Conservation (phyloP, 83 land plant genomes). For the Picea abies region DNA sequence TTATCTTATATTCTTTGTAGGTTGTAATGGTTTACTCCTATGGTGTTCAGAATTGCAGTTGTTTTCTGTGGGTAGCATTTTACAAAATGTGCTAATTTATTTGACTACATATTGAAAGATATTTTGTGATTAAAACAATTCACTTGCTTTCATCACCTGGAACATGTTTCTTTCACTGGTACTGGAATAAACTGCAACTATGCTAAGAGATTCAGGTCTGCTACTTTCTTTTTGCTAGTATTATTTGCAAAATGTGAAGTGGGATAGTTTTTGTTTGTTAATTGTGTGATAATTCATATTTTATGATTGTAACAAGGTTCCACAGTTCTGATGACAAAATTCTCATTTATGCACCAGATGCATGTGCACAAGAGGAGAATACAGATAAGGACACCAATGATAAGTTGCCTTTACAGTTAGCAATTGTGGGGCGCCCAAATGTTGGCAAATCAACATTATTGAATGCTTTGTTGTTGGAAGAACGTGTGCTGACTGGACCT, state of each 20-base stretch:
- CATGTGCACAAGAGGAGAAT: neutral
- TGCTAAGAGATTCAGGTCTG: neutral
- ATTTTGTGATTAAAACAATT: too few relatives aligned
- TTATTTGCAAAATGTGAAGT: neutral
- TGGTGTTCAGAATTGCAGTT: too few relatives aligned
- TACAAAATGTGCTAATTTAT: too few relatives aligned
- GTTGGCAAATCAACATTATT: constrained; percentile 98
- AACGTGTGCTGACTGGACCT: constrained; percentile 95
- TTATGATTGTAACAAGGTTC: neutral
- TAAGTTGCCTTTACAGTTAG: constrained; percentile 83
- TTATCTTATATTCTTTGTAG: neutral
- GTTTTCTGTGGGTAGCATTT: too few relatives aligned
- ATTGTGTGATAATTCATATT: neutral
- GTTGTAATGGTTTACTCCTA: neutral
- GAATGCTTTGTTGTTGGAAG: constrained; percentile 78
- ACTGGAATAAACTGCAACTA: neutral
- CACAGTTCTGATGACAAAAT: neutral
- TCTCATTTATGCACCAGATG: constrained; percentile 11
- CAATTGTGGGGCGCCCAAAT: constrained; percentile 96
- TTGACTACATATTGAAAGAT: too few relatives aligned
- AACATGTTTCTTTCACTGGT: neutral
- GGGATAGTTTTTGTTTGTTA: neutral
- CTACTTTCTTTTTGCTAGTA: neutral
- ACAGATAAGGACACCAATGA: constrained; percentile 28
- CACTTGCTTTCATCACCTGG: too few relatives aligned